A percentile compares a stretch with the other conserved stretches of the same genome.
Conservation (phyloP, 805 yeast genomes). For the Saccharomycopsis sp. region DNA sequence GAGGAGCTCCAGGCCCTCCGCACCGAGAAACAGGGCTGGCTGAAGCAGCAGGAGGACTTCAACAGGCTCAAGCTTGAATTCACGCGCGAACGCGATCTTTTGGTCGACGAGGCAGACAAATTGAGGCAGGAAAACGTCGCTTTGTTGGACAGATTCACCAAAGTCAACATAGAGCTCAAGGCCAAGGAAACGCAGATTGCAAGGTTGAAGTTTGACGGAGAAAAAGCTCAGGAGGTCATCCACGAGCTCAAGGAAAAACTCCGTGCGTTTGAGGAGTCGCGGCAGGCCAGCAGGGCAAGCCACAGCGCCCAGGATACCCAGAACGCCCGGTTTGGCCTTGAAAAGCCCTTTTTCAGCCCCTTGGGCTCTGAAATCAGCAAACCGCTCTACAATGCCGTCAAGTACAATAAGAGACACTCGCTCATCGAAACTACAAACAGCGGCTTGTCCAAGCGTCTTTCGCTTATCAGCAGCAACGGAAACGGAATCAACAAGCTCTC, state of each 20-base stretch:
- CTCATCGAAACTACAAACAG: neutral
- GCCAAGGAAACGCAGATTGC: slow-evolving; percentile 62
- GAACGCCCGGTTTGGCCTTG: no score
- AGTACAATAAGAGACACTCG: slow-evolving; percentile 1
- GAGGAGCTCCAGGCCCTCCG: slow-evolving; percentile 44
- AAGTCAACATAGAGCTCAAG: slow-evolving; percentile 43
- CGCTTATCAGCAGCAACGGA: neutral
- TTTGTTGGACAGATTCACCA: slow-evolving; percentile 44
- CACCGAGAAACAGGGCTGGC: slow-evolving; percentile 46
- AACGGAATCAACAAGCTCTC: neutral
- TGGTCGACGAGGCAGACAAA: slow-evolving; percentile 25
- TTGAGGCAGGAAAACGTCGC: slow-evolving; percentile 31
- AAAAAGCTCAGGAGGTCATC: slow-evolving; percentile 44
- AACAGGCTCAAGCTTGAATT: slow-evolving; percentile 26
- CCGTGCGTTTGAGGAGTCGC: neutral
- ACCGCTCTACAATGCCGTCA: neutral
- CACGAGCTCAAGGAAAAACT: slow-evolving; percentile 45
- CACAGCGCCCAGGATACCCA: no score
- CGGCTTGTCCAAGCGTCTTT: neutral
- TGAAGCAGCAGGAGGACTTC: slow-evolving; percentile 25
- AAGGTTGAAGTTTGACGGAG: slow-evolving; percentile 54
- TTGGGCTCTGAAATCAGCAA: slow-evolving; percentile 28
- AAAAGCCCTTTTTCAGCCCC: slow-evolving; percentile 13
- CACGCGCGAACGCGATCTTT: slow-evolving; percentile 26
- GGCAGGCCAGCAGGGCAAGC: slow-evolving; percentile 19